A percentile compares a stretch with the other conserved stretches of the same genome.
phyloP scores from a whole-genome alignment of 2,329 filamentous ascomycete species.

The Colletotrichum acutatum region DNA sequence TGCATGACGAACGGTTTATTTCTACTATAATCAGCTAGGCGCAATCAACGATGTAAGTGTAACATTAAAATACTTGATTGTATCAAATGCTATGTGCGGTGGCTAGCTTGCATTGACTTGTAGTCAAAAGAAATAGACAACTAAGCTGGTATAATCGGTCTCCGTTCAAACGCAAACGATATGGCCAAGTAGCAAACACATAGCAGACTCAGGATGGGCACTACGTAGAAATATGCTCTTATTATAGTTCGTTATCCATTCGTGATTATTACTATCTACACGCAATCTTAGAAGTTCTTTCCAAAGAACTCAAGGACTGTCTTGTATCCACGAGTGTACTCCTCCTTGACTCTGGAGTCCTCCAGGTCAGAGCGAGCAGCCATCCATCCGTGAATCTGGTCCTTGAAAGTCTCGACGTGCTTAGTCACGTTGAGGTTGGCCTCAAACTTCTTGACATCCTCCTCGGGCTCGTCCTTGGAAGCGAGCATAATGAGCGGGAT shows the following conservation, averaged over 20 bases:
- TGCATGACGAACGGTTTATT: too few relatives aligned
- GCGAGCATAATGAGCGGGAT: conserved; percentile 73
- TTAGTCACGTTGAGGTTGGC: conserved; percentile 64
- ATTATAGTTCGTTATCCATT: not conserved
- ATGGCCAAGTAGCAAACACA: too few relatives aligned
- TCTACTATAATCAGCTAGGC: too few relatives aligned
- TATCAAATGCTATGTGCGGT: too few relatives aligned
- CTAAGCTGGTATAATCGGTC: too few relatives aligned
- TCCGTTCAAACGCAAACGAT: too few relatives aligned
- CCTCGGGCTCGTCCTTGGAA: conserved; percentile 70
- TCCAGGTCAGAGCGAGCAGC: conserved; percentile 71
- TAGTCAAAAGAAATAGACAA: too few relatives aligned
- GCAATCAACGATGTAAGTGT: too few relatives aligned
- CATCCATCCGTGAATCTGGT: conserved; percentile 82
- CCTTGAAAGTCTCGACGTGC: conserved; percentile 72
- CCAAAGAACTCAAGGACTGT: conserved; percentile 67
- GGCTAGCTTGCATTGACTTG: too few relatives aligned
- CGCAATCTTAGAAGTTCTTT: conserved; percentile 54
- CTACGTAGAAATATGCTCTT: too few relatives aligned
- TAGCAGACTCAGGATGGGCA: too few relatives aligned
- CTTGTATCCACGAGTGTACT: conserved; percentile 72
- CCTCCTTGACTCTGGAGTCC: conserved; percentile 66
- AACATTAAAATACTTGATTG: too few relatives aligned
- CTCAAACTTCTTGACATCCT: conserved; percentile 67
- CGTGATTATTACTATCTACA: not conserved